Percentiles rank a stretch among this genome's conserved stretches.
These are phyloP conservation scores for Thinopyrum elongatum DNA, from an alignment of 176 grass and related monocot genomes.

Conservation along the genomic window DNA sequence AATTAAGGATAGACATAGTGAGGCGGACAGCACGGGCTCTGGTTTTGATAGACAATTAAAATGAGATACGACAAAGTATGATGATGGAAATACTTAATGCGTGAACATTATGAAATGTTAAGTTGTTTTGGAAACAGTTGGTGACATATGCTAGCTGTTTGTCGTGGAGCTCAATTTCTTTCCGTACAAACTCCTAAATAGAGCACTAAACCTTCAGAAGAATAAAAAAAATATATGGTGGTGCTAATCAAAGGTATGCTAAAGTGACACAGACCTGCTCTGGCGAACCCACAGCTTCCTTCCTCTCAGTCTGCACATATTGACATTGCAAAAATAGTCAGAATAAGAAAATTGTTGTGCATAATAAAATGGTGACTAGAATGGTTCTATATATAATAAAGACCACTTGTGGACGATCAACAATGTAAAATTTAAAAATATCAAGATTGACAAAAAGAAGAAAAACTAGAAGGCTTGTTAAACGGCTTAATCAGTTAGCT, in stretches of 20 bases:
- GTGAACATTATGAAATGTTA: constrained; percentile 74
- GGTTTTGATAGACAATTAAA: not conserved
- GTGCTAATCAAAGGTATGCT: not conserved
- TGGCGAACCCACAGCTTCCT: constrained; percentile 33
- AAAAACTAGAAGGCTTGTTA: not conserved
- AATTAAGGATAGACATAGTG: not conserved
- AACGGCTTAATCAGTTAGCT: not conserved
- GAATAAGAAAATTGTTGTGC: not conserved
- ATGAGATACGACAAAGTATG: not conserved
- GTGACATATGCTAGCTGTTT: constrained; percentile 60
- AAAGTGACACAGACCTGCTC: constrained; percentile 55
- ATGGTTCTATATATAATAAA: too few species aligned
- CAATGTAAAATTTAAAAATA: not conserved
- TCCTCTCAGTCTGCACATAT: constrained; percentile 54
- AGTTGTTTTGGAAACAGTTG: constrained; percentile 58
- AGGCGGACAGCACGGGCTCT: not conserved
- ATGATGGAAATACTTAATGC: not conserved
- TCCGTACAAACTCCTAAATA: constrained; percentile 67
- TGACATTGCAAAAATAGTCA: not conserved
- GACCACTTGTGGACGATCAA: not conserved
- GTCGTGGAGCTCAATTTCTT: constrained; percentile 64
- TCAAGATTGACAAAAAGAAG: not conserved
- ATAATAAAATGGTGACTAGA: not conserved
- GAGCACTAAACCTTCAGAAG: not conserved
- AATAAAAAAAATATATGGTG: not conserved